phyloP scores from a whole-genome alignment of 2,329 filamentous ascomycete genomes.

The Beauveria asiatica region DNA sequence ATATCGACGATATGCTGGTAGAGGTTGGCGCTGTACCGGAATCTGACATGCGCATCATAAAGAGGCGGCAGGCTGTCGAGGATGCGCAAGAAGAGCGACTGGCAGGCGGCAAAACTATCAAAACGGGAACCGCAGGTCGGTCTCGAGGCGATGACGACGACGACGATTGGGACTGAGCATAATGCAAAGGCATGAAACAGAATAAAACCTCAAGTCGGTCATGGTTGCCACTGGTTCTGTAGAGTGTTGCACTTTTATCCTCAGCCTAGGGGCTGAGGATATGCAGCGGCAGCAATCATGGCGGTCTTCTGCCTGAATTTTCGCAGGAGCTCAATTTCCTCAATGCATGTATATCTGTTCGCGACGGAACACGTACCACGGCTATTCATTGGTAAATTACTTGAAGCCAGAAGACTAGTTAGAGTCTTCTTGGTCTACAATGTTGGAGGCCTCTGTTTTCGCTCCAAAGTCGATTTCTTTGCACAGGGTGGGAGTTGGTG shows the following conservation, averaged over 20 bases:
- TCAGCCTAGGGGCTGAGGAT: background rate
- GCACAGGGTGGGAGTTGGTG: too few species aligned
- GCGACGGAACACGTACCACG: background rate
- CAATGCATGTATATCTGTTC: background rate
- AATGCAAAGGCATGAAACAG: background rate
- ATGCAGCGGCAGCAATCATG: background rate
- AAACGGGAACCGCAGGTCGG: slow-evolving; percentile 40
- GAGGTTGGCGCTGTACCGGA: slow-evolving; percentile 72
- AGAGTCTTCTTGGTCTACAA: background rate
- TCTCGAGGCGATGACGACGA: slow-evolving; percentile 39
- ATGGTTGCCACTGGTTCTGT: background rate
- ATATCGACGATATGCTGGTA: slow-evolving; percentile 74
- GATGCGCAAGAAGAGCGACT: slow-evolving; percentile 52
- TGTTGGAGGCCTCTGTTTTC: background rate
- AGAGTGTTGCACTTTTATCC: background rate
- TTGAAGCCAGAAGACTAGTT: background rate
- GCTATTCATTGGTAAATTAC: background rate
- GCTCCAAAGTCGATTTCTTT: too few species aligned
- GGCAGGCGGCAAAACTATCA: slow-evolving; percentile 36
- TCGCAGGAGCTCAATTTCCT: background rate
- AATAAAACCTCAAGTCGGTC: background rate
- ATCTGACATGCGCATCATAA: slow-evolving; percentile 68
- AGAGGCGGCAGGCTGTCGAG: slow-evolving; percentile 50
- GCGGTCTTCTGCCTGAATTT: background rate
- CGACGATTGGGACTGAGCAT: slow-evolving; percentile 50